These are phyloP conservation scores for Euphorbia lathyris DNA, from an alignment of 345 rosid genomes.

Conservation along the genomic window DNA sequence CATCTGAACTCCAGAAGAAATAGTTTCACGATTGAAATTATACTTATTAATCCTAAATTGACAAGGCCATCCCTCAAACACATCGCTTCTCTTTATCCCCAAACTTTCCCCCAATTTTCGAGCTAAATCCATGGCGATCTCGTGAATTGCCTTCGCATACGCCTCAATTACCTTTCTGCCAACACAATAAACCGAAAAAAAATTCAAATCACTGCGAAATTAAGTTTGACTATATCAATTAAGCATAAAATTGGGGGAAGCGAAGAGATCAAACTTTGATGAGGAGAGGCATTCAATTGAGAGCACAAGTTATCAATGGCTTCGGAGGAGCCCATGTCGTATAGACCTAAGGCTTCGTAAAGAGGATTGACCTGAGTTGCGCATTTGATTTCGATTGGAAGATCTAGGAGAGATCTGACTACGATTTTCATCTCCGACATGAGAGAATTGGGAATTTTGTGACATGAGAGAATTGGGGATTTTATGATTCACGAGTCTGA, in stretches of 20 bases:
- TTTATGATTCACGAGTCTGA: slow-evolving; percentile 72
- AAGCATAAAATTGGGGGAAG: too few species aligned
- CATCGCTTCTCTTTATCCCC: slow-evolving; percentile 30
- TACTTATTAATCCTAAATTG: slow-evolving; percentile 84
- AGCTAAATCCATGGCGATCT: slow-evolving; percentile 47
- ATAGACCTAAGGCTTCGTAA: slow-evolving; percentile 80
- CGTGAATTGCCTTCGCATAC: slow-evolving; percentile 59
- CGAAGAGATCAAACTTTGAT: too few species aligned
- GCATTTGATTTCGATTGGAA: slow-evolving; percentile 56
- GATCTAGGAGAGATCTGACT: slow-evolving; percentile 57
- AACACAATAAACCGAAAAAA: not conserved
- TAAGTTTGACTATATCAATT: too few species aligned
- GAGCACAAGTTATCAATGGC: slow-evolving; percentile 62
- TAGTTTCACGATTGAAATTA: slow-evolving; percentile 56
- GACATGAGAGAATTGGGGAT: too few species aligned
- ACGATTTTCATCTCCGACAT: slow-evolving; percentile 67
- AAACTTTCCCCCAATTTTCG: slow-evolving; percentile 53
- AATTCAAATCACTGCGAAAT: too few species aligned
- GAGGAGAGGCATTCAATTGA: slow-evolving; percentile 59
- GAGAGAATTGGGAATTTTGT: slow-evolving; percentile 41
- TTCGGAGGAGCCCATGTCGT: slow-evolving; percentile 55
- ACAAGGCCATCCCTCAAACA: slow-evolving; percentile 65
- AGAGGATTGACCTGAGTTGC: slow-evolving; percentile 56
- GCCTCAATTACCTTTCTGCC: slow-evolving; percentile 51
- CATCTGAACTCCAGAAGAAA: slow-evolving; percentile 62